A percentile compares a stretch with the other conserved stretches of the same genome.
These are phyloP conservation scores for Alliaria petiolata DNA, from an alignment of 345 rosid genomes.

Conservation along the genomic window DNA sequence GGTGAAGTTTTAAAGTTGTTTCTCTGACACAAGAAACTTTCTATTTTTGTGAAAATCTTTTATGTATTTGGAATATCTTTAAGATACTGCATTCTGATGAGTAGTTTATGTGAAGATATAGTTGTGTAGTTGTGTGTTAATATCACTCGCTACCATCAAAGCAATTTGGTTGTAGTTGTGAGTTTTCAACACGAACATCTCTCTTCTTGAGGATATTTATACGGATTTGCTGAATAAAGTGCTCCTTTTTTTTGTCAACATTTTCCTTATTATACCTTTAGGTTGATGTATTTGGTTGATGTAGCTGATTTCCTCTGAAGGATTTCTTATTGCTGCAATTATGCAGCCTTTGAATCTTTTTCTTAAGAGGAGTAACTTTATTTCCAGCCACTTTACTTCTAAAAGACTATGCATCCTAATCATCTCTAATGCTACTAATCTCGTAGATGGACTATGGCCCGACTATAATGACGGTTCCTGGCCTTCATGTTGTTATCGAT, in stretches of 20 bases:
- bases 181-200: background rate
- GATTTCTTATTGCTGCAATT: no score
- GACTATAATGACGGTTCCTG: constrained; percentile 91
- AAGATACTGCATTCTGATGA: no score
- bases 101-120: no score
- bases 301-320: background rate
- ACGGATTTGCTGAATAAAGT: background rate
- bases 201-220: background rate
- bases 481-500: constrained; percentile 75
- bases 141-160: no score
- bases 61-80: no score
- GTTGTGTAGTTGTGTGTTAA: no score
- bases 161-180: background rate
- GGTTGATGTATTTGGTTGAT: background rate
- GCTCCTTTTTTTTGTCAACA: background rate
- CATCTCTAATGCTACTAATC: background rate
- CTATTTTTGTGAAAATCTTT: no score
- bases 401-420: background rate
- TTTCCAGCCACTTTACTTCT: background rate
- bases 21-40: no score
- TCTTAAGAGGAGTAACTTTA: no score
- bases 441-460: constrained; percentile 94
- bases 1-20: background rate
- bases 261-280: background rate
- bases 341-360: no score